Conservation (phyloP, 2,329 filamentous ascomycete genomes). For the Plectosphaerella cucumerina region DNA sequence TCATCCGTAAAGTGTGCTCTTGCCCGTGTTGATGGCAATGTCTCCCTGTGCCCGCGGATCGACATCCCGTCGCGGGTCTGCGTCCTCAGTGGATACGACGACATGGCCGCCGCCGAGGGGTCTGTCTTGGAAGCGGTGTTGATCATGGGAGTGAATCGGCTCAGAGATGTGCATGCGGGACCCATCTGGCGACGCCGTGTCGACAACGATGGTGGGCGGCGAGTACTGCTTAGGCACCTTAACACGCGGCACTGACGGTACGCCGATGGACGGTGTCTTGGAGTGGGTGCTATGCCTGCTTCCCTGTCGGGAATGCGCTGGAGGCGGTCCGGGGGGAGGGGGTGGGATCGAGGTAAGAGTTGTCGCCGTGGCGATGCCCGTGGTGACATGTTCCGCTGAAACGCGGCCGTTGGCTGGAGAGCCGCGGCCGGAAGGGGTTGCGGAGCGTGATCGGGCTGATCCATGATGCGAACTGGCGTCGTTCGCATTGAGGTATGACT, state of each 20-base stretch:
- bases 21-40: conserved; percentile 28
- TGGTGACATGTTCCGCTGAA: conserved; percentile 1
- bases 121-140: conserved; percentile 18
- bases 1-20: conserved; percentile 27
- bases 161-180: conserved; percentile 23
- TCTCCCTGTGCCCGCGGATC: conserved; percentile 16
- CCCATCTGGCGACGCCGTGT: conserved; percentile 21
- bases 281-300: conserved; percentile 6
- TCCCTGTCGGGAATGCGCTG: conserved; percentile 8
- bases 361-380: conserved; percentile 3
- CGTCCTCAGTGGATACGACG: background rate
- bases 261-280: conserved; percentile 27
- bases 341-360: conserved; percentile 13
- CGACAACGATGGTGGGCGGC: conserved; percentile 29
- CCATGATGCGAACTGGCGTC: conserved; percentile 14
- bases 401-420: conserved; percentile 8
- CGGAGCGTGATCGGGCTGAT: conserved; percentile 4
- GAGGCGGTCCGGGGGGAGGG: conserved; percentile 20
- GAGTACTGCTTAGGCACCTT: conserved; percentile 35
- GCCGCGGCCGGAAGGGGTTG: conserved; percentile 14
- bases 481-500: conserved; percentile 29
- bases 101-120: conserved; percentile 12
- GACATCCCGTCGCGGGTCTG: conserved; percentile 2
- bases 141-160: conserved; percentile 18
- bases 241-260: conserved; percentile 33